Conservation (phyloP, 306 rosid species). For the Spatholobus suberectus region DNA sequence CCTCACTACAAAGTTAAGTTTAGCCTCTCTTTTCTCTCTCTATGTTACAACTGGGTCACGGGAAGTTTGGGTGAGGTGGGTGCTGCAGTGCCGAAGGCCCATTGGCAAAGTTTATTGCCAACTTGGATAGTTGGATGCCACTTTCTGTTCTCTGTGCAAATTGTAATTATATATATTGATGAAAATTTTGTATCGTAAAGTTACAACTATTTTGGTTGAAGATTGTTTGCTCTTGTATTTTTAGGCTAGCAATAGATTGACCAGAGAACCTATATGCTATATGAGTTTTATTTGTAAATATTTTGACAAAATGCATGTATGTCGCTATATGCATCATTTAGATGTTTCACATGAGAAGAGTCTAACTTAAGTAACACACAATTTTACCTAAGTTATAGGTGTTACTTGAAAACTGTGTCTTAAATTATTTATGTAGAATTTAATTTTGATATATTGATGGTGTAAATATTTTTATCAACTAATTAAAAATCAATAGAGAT, state of each 20-base stretch:
- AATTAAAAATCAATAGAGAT: no score
- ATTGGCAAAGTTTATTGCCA: background rate
- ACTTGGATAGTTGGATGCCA: background rate
- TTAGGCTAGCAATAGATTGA: background rate
- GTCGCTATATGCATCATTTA: background rate
- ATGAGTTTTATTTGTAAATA: background rate
- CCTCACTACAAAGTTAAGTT: constrained; percentile 24
- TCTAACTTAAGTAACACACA: background rate
- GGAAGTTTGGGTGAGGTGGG: background rate
- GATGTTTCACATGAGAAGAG: background rate
- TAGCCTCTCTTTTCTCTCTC: background rate
- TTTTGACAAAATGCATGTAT: background rate
- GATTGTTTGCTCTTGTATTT: background rate
- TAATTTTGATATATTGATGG: background rate
- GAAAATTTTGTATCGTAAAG: background rate
- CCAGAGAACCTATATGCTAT: background rate
- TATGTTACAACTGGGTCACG: background rate
- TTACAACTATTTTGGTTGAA: background rate
- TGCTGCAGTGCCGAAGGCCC: background rate
- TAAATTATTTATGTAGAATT: background rate
- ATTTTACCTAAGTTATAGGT: background rate
- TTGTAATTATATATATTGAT: background rate
- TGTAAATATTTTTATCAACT: no score
- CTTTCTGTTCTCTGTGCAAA: background rate
- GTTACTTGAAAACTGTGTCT: background rate